Evolutionary conservation across 192 early-diverging fungal genomes (phyloP), one percentile per base, ranked within the genome.

Genomic region (Coemansia sp.): DNA sequence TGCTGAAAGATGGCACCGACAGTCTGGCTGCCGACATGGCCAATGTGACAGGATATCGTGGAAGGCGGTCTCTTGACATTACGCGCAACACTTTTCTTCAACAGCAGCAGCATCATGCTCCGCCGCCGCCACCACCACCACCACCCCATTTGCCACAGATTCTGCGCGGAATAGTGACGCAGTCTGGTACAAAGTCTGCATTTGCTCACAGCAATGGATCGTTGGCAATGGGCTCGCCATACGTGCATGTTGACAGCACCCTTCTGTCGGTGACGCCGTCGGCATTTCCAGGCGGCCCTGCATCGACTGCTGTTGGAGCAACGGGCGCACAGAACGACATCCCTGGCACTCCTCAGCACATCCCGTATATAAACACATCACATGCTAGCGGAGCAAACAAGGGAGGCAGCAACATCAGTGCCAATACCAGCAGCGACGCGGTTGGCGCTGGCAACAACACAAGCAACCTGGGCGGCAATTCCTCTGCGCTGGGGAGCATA

Each of bases 11-110:
- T 8, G 33, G 22, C 27, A 10, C 15, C 25, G 38, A 38, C 9
- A 47, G 11, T 20, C 44, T 47, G 10, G 25, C 15, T 42, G 30
- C 50, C 41, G 61, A 67, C 3, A 4, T 45, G 7, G 14, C 42
- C 15, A 62, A 42, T 17, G 36, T 64, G 5, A 50, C 55, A 0
- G 20, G 67, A 42, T 61, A 57, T 9, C 60, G 55, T 30, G 67
- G 76, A 33, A 70, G 70, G 0, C 67, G 70, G 14, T 79, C 76
- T 37, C 54, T 79, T 23, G 76, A 79, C 25, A 53, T 67, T 25
- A 22, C 58, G 10, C 70, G 76, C 66, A 69, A 60, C 50, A 40
- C 61, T 0, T 23, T 33, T 6, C 28, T 31, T 15, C 50, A 53
- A 3, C 50, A 53, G 22, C 58, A 63, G 31, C 52, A 55, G 42